phyloP scores from a whole-genome alignment of 441 rosid genomes.

The Adansonia grandidieri region DNA sequence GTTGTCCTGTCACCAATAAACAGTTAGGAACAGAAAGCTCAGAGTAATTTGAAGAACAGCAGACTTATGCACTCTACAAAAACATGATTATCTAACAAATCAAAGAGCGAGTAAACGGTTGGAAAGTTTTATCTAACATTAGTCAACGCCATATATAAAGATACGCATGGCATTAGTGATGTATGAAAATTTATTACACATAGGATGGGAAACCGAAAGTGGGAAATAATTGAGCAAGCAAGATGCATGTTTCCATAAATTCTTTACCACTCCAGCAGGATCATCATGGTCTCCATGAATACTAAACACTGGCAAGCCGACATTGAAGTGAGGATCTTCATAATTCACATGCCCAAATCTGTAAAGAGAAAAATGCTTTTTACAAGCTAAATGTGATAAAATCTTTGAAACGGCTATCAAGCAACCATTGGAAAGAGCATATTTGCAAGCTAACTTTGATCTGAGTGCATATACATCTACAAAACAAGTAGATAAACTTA shows the following conservation, averaged over 20 bases:
- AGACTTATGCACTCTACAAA: not conserved
- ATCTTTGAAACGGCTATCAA: slow-evolving; percentile 25
- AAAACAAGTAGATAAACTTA: not conserved
- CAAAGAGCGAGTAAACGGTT: not conserved
- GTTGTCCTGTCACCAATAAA: slow-evolving; percentile 76
- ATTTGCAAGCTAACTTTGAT: not conserved
- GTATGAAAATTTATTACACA: not conserved
- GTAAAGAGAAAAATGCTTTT: slow-evolving; percentile 32
- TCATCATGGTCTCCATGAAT: slow-evolving; percentile 99
- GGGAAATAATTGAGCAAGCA: not conserved
- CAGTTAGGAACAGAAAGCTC: slow-evolving; percentile 24
- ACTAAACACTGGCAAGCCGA: slow-evolving; percentile 94
- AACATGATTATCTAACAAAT: slow-evolving; percentile 13
- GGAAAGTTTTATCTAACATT: not conserved
- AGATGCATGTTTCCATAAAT: slow-evolving; percentile 18
- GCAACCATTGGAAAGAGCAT: not conserved
- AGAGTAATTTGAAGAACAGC: slow-evolving; percentile 4
- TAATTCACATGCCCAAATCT: slow-evolving; percentile 99
- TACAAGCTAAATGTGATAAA: not conserved
- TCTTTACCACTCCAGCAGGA: slow-evolving; percentile 98
- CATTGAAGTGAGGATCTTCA: slow-evolving; percentile 98
- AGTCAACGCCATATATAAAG: not conserved
- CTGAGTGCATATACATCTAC: not conserved
- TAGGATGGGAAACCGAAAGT: not conserved
- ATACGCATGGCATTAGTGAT: not conserved